Conservation (phyloP, 192 early-diverging fungal genomes). For the Linnemannia schmuckeri region DNA sequence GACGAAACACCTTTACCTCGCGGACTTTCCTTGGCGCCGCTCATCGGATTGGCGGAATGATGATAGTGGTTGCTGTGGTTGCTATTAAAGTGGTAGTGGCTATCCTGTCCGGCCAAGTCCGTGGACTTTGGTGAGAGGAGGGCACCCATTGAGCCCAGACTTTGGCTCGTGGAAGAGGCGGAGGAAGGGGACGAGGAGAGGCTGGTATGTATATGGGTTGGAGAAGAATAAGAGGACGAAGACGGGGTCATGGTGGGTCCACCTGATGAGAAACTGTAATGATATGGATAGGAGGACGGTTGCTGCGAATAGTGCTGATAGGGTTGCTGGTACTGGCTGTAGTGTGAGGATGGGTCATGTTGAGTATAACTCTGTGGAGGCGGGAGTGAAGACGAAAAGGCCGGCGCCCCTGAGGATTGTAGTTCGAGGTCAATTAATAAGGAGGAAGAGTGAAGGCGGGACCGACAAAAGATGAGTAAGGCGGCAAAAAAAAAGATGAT, state of each 20-base stretch:
- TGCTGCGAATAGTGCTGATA: constrained; percentile 31
- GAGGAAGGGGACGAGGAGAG: constrained; percentile 36
- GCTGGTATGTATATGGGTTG: constrained; percentile 34
- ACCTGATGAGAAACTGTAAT: constrained; percentile 27
- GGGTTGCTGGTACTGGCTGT: constrained; percentile 29
- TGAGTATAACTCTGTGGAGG: constrained; percentile 31
- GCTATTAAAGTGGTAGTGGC: constrained; percentile 11
- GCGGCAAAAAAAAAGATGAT: constrained; percentile 1
- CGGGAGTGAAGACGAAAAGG: constrained; percentile 28
- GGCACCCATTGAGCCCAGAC: constrained; percentile 39
- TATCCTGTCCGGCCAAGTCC: constrained; percentile 17
- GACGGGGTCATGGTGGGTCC: constrained; percentile 31
- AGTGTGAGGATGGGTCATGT: constrained; percentile 42
- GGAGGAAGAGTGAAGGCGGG: background rate
- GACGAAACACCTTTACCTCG: constrained; percentile 5
- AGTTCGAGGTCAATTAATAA: background rate
- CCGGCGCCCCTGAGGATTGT: constrained; percentile 7
- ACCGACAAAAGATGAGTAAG: constrained; percentile 2
- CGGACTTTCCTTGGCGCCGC: background rate
- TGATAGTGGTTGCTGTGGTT: constrained; percentile 16
- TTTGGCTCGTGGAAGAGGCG: constrained; percentile 33
- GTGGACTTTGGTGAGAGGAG: constrained; percentile 34
- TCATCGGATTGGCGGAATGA: background rate
- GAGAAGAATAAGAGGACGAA: constrained; percentile 35
- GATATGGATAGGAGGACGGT: constrained; percentile 17